Evolutionary conservation across 176 grass and related monocot genomes (phyloP), one percentile per base, ranked within the genome.

Genomic region (Bothriochloa decipiens): DNA sequence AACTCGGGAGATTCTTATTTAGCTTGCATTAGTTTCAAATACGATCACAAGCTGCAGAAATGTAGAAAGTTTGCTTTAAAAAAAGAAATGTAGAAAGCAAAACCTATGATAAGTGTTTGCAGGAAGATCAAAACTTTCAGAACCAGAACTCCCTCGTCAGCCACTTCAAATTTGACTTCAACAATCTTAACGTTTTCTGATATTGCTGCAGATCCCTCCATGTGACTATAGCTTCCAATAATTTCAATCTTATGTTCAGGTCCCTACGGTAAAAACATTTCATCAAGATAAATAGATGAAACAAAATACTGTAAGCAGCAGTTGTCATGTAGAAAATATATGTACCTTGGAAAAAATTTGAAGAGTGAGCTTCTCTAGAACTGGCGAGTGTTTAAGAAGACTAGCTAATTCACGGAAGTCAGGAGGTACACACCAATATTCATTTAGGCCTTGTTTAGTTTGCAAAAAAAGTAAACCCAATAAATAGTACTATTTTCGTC

Each of bases 341-440:
- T 17, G 64, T 67, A 85, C 74, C 83, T 20, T 14, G 2, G 7
- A 60, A 43, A 50, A 41, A 20, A 78, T 20, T 43, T 85, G 36
- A 70, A 85, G 47, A 69, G 74, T 70, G 37, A 85, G 83, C 6
- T 68, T 77, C 83, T 84, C 83, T 57, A 84, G 23, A 68, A 67
- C 43, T 7, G 82, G 72, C 4, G 43, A 75, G 62, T 84, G 75
- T 46, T 70, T 7, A 22, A 85, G 74, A 78, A 85, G 69, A 65
- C 74, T 70, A 70, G 36, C 12, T 46, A 85, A 33, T 70, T 50
- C 65, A 46, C 4, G 7, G 7, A 78, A 70, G 37, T 85, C 65
- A 23, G 50, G 36, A 78, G 32, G 15, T 17, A 25, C 36, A 16
- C 65, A 78, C 75, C 65, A 78, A 47, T 76, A 77, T 1, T 55